A percentile compares a stretch with the other conserved stretches of the same genome.
phyloP scores from a whole-genome alignment of 768 basidiomycete genomes.

The Pleurotus cornucopiae region DNA sequence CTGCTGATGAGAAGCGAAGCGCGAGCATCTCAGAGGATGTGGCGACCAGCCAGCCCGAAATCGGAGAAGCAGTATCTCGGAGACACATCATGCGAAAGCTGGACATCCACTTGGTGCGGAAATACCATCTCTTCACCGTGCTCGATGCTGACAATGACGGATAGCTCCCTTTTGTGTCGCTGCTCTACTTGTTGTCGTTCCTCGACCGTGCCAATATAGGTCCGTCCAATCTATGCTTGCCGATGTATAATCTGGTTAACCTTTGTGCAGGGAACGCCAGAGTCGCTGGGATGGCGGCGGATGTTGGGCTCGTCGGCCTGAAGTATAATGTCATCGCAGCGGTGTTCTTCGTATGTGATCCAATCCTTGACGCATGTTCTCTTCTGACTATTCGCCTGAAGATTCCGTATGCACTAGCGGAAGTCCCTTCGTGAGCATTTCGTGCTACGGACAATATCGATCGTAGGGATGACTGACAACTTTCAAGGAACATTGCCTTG shows the following conservation, averaged over 20 bases:
- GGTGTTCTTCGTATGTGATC: conserved; percentile 21
- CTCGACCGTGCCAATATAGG: conserved; percentile 5
- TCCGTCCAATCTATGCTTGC: neutral
- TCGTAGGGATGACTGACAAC: neutral
- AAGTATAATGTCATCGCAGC: conserved; percentile 23
- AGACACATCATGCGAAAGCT: conserved; percentile 4
- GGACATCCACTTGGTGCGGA: conserved; percentile 1
- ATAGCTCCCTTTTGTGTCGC: conserved; percentile 3
- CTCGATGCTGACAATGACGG: neutral
- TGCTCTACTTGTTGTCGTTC: conserved; percentile 5
- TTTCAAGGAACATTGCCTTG: conserved; percentile 19
- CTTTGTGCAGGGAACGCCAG: conserved; percentile 30
- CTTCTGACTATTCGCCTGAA: neutral
- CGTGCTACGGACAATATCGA: neutral
- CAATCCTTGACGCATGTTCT: neutral
- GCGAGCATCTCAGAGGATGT: neutral
- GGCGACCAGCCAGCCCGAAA: neutral
- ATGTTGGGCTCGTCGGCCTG: conserved; percentile 22
- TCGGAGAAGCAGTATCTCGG: neutral
- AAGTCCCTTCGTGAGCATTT: conserved; percentile 20
- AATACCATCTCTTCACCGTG: neutral
- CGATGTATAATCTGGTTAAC: neutral
- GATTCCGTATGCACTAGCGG: conserved; percentile 24
- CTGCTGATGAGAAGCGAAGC: neutral
- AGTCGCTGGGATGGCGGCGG: conserved; percentile 39